Base-by-base conservation (phyloP, 2,329 filamentous ascomycete genomes). In the Fusarium citri region DNA sequence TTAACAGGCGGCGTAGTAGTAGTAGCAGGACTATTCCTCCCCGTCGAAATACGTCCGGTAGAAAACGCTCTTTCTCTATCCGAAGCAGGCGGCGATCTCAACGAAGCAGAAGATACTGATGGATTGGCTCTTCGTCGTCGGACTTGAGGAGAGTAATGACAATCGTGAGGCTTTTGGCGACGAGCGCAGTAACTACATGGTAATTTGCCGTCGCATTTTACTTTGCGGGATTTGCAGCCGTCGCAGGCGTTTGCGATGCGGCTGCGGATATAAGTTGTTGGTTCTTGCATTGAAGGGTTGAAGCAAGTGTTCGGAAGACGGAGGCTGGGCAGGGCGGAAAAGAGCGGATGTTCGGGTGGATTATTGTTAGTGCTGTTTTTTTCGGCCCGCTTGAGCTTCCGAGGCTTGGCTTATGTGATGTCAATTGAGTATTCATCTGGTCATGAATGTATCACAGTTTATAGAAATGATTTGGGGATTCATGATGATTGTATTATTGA, bases 171-270 rank as follows among this genome's bases (percentile, higher is more conserved):
- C 23, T 81, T 80, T 61, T 80, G 81, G 1, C 84, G 80, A 3
- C 80, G 76, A 14, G 79, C 78, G 66, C 86, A 88, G 70, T 86
- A 86, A 41, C 79, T 79, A 73, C 86, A 88, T 1, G 86, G 86
- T n/a, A 80, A 71, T n/a, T 80, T 80, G 3, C 86, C 86, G 66
- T 87, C 85, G 73, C 86, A 88, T 76, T 86, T 87, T 42, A 87
- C 83, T 80, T 87, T 87, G 57, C 84, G 82, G 14, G 82, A 79
- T 70, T 87, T 87, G 78, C 85, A 87, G 5, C 81, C 80, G 66
- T 87, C 85, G 75, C 86, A 87, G 45, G 86, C 86, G 65, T 86
- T 86, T 59, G 83, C 79, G 45, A 86, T 83, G 64, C 85, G 85
- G 58, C 76, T 80, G 58, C 80, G 80, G 64, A 81, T 76, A 68